Conservation (phyloP, 345 rosid genomes). For the Lepidium africanum region DNA sequence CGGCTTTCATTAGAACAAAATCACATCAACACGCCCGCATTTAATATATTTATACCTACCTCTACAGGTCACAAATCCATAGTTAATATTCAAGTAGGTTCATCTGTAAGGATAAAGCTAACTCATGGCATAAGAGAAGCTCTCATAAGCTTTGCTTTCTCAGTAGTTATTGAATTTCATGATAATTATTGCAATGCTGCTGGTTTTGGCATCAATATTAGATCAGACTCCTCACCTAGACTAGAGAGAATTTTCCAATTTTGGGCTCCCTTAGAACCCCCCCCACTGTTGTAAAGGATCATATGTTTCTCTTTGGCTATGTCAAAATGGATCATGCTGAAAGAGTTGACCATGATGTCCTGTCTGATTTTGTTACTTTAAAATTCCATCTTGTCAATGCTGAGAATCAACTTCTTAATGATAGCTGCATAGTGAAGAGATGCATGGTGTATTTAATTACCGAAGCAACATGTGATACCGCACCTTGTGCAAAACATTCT, state of each 20-base stretch:
- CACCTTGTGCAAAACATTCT: not conserved
- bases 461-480: not conserved
- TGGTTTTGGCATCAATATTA: conserved; percentile 5
- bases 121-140: not conserved
- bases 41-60: conserved; percentile 12
- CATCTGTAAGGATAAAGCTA: not conserved
- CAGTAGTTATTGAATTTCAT: conserved; percentile 8
- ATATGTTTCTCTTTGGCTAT: conserved; percentile 1
- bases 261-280: not conserved
- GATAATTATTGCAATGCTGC: not conserved
- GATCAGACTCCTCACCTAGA: not conserved
- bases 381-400: conserved; percentile 5
- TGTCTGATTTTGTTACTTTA: not conserved
- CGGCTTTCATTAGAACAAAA: too few species aligned
- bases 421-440: conserved; percentile 1
- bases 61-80: not conserved
- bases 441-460: conserved; percentile 2
- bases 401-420: not conserved
- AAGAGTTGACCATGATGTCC: not conserved
- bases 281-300: not conserved
- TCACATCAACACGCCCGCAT: not conserved
- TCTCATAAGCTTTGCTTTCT: conserved; percentile 20
- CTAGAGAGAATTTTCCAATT: not conserved
- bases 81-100: not conserved
- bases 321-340: not conserved